Percentiles rank a stretch among this genome's conserved stretches.
Conservation (phyloP, 78 protist species). For the Anaeramoeba flamelloides region DNA sequence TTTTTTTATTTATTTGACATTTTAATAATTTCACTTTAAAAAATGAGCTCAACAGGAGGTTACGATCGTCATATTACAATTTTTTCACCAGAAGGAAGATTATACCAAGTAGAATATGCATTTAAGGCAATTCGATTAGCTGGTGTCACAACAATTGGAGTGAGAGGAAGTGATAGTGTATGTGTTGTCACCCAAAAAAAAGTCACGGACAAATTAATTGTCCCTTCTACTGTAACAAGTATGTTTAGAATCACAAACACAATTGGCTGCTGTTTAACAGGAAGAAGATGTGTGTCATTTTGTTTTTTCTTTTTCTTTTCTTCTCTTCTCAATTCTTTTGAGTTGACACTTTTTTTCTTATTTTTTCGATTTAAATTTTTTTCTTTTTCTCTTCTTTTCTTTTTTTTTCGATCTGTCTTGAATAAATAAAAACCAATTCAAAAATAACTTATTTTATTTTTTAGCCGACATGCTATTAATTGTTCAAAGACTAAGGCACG, state of each 20-base stretch:
- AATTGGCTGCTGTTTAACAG: constrained; percentile 75
- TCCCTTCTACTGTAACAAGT: constrained; percentile 56
- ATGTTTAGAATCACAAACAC: constrained; percentile 54
- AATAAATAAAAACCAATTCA: too few species aligned
- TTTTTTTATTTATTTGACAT: too few species aligned
- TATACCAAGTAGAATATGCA: constrained; percentile 91
- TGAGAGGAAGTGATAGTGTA: constrained; percentile 65
- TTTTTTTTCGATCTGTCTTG: too few species aligned
- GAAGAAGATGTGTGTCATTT: constrained; percentile 56
- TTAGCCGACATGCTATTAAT: constrained; percentile 63
- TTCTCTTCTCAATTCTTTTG: too few species aligned
- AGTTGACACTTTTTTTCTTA: too few species aligned
- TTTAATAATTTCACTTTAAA: too few species aligned
- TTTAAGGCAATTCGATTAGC: constrained; percentile 75
- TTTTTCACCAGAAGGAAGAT: constrained; percentile 87
- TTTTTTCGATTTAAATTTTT: too few species aligned
- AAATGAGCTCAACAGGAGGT: too few species aligned
- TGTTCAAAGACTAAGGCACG: constrained; percentile 60
- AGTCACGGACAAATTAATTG: constrained; percentile 74
- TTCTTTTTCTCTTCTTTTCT: too few species aligned
- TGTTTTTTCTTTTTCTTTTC: too few species aligned
- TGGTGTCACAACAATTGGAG: constrained; percentile 68
- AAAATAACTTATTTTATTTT: too few species aligned
- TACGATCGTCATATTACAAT: constrained; percentile 83
- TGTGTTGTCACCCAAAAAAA: constrained; percentile 79